These are phyloP conservation scores for Saxophila tyrrhenica DNA, from an alignment of 495 filamentous ascomycete species.

Conservation along the genomic window DNA sequence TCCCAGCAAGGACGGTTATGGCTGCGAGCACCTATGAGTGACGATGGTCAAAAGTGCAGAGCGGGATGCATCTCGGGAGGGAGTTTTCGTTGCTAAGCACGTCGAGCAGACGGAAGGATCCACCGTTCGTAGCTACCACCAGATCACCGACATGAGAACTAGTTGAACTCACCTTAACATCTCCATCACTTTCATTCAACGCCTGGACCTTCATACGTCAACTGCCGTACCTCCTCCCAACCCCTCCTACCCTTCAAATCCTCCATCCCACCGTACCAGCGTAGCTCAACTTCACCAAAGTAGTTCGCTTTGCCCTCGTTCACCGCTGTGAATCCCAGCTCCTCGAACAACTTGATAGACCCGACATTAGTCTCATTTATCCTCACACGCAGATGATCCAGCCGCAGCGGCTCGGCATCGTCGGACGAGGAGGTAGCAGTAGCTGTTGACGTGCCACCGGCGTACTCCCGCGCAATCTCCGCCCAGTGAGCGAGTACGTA, in stretches of 20 bases:
- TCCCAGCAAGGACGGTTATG: too few species aligned
- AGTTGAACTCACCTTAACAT: background rate
- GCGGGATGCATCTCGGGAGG: background rate
- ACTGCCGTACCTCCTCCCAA: background rate
- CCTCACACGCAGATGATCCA: constrained; percentile 45
- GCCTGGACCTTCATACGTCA: background rate
- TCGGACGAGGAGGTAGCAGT: background rate
- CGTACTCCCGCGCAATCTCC: constrained; percentile 51
- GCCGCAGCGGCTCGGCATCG: background rate
- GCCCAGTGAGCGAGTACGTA: constrained; percentile 44
- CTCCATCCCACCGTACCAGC: constrained; percentile 16
- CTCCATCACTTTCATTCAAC: background rate
- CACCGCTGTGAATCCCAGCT: constrained; percentile 42
- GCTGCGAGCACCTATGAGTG: too few species aligned
- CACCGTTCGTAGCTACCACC: background rate
- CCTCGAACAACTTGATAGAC: constrained; percentile 51
- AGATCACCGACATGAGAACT: background rate
- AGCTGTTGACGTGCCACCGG: too few species aligned
- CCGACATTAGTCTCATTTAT: constrained; percentile 44
- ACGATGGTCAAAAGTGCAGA: background rate
- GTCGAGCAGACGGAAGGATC: background rate
- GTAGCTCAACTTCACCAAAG: constrained; percentile 56
- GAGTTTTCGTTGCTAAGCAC: background rate
- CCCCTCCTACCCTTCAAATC: background rate
- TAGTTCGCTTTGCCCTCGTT: constrained; percentile 40